Conservation (phyloP, 1,139 yeast species). For the Keqinozyma sinolaborantium region DNA sequence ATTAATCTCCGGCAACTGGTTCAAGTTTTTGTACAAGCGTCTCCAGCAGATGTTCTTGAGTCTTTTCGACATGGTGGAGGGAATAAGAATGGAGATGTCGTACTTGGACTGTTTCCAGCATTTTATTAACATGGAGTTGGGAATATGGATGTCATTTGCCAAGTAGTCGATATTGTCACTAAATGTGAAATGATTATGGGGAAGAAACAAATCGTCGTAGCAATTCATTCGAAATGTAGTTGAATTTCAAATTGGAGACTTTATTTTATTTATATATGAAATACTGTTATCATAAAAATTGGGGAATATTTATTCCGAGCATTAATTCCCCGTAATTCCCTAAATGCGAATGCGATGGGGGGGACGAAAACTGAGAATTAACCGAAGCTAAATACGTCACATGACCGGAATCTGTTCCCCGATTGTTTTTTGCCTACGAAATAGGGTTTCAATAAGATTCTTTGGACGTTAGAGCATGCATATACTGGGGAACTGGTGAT, state of each 20-base stretch:
- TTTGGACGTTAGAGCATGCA: no score
- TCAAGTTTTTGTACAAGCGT: conserved; percentile 32
- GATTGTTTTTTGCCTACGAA: no score
- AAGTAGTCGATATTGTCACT: conserved; percentile 37
- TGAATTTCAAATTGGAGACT: no score
- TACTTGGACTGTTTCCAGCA: conserved; percentile 16
- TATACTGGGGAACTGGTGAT: no score
- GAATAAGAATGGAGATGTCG: conserved; percentile 22
- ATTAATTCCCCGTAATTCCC: conserved; percentile 1
- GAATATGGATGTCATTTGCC: conserved; percentile 12
- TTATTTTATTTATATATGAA: not conserved
- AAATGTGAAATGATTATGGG: conserved; percentile 12
- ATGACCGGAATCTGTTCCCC: no score
- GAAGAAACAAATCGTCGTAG: conserved; percentile 19
- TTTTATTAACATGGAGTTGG: conserved; percentile 10
- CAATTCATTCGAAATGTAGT: no score
- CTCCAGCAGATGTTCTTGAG: conserved; percentile 42
- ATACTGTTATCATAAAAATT: conserved; percentile 1
- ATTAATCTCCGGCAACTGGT: conserved; percentile 22
- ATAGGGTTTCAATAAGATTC: no score
- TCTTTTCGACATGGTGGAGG: conserved; percentile 24
- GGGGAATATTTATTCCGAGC: conserved; percentile 1
- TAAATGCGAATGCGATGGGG: conserved; percentile 1
- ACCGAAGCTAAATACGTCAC: no score
- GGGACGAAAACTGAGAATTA: no score